A percentile compares a stretch with the other conserved stretches of the same genome.
phyloP scores from a whole-genome alignment of 257 asterid genomes.

The Solanum gracilifrons region DNA sequence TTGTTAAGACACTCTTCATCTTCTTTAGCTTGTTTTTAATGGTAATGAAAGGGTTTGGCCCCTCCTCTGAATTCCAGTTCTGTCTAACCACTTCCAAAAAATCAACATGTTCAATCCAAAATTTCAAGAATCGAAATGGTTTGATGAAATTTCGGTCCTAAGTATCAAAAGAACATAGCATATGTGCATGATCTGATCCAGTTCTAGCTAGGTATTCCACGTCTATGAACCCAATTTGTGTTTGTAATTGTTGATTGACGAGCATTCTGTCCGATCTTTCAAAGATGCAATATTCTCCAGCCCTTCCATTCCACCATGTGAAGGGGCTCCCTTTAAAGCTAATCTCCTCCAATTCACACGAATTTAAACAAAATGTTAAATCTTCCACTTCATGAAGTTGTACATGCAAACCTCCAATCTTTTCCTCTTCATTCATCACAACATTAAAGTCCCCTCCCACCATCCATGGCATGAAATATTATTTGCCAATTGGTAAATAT shows the following conservation, averaged over 20 bases:
- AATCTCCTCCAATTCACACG: too few relatives aligned
- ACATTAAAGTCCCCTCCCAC: background rate
- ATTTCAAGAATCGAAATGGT: background rate
- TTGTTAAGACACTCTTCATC: background rate
- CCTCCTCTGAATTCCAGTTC: background rate
- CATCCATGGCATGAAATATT: background rate
- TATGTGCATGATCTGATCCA: background rate
- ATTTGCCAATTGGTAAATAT: background rate
- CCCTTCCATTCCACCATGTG: background rate
- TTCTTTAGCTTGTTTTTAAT: background rate
- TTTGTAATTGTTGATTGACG: background rate
- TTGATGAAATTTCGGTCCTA: background rate
- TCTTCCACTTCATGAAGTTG: background rate
- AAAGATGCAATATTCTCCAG: background rate
- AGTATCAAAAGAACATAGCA: background rate
- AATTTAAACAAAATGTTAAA: too few relatives aligned
- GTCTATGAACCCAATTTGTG: background rate
- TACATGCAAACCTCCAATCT: background rate
- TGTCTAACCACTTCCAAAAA: background rate
- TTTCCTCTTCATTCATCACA: background rate
- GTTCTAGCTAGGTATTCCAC: background rate
- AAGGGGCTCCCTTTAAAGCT: background rate
- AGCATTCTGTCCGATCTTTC: too few relatives aligned
- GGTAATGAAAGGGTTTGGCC: background rate
- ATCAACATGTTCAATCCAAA: too few relatives aligned